Conservation (phyloP, 352 stramenopile species). For the Globisporangium paroecandrum region DNA sequence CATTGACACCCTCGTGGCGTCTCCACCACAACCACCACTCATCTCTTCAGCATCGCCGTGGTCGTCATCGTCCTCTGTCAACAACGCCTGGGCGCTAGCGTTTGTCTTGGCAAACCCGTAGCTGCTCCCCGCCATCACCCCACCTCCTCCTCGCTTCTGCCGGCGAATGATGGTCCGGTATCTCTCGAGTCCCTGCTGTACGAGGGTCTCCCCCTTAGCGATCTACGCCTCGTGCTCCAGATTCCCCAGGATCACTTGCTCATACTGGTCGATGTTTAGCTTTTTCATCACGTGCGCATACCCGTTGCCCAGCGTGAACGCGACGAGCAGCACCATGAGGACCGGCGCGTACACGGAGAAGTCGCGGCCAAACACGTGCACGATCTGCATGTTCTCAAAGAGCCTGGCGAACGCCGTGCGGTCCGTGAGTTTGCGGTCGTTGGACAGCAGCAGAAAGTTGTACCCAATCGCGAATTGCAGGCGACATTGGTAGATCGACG, state of each 20-base stretch:
- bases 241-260: slow-evolving; percentile 41
- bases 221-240: slow-evolving; percentile 40
- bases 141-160: slow-evolving; percentile 26
- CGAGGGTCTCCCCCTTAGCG: slow-evolving; percentile 41
- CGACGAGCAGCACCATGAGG: slow-evolving; percentile 48
- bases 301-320: slow-evolving; percentile 42
- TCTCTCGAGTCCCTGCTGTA: slow-evolving; percentile 49
- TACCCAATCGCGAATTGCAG: slow-evolving; percentile 70
- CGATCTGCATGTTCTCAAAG: slow-evolving; percentile 47
- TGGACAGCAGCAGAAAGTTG: slow-evolving; percentile 60
- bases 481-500: slow-evolving; percentile 56
- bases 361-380: slow-evolving; percentile 40
- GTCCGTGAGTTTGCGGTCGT: slow-evolving; percentile 32
- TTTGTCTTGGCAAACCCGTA: slow-evolving; percentile 29
- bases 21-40: no score
- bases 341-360: slow-evolving; percentile 60
- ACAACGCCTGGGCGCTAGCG: slow-evolving; percentile 11
- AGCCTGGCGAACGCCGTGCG: slow-evolving; percentile 56
- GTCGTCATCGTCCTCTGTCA: background rate
- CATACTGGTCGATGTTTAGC: slow-evolving; percentile 68
- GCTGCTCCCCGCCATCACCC: slow-evolving; percentile 7
- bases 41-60: background rate
- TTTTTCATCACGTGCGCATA: slow-evolving; percentile 51
- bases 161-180: slow-evolving; percentile 31
- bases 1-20: background rate